These are phyloP conservation scores for Ilyonectria destructans DNA, from an alignment of 2,329 filamentous ascomycete species.

Conservation along the genomic window DNA sequence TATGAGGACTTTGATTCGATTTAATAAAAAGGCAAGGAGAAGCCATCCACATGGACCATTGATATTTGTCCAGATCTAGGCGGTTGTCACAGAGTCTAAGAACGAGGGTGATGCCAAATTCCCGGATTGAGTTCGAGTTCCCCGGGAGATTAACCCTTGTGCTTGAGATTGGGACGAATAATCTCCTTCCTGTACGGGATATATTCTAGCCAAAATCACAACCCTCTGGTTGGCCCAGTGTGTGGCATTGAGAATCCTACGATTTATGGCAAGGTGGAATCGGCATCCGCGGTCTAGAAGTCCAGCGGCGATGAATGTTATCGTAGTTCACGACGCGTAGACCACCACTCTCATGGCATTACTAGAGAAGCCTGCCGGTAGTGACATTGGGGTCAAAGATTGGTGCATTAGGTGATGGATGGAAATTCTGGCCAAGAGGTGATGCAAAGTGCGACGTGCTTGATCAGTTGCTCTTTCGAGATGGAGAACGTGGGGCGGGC, in stretches of 20 bases:
- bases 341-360: neutral
- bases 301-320: neutral
- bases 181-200: neutral
- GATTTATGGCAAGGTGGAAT: neutral
- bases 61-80: neutral
- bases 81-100: neutral
- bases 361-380: neutral
- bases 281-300: neutral
- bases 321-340: neutral
- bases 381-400: conserved; percentile 11
- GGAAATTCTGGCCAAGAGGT: conserved; percentile 14
- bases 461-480: conserved; percentile 15
- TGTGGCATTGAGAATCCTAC: neutral
- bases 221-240: neutral
- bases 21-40: neutral
- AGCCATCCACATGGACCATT: neutral
- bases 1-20: neutral
- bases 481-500: conserved; percentile 6
- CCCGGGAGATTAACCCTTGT: neutral
- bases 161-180: conserved; percentile 3
- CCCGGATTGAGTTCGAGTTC: neutral
- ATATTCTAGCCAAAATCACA: neutral
- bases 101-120: neutral
- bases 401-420: conserved; percentile 6
- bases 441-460: conserved; percentile 2